Evolutionary conservation across 495 filamentous ascomycete genomes (phyloP).

Genomic region (Aspergillus carlsbadensis): DNA sequence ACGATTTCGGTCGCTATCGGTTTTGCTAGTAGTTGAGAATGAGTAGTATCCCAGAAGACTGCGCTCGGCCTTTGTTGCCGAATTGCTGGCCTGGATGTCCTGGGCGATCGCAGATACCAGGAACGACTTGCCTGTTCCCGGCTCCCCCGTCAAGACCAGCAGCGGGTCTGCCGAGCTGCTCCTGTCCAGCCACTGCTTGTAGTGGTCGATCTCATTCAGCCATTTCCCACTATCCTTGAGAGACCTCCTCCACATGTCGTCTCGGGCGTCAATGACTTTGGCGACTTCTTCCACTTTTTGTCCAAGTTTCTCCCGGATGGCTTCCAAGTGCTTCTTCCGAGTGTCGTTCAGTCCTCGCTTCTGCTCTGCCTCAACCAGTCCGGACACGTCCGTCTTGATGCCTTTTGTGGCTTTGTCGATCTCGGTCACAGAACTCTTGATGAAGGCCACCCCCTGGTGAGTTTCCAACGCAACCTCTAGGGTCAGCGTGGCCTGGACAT

Average conservation of each 20-base stretch:
- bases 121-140: slow-evolving; percentile 22
- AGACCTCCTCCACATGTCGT: slow-evolving; percentile 17
- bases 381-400: slow-evolving; percentile 15
- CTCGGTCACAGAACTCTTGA: slow-evolving; percentile 9
- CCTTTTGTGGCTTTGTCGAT: slow-evolving; percentile 11
- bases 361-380: slow-evolving; percentile 11
- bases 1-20: slow-evolving; percentile 14
- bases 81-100: slow-evolving; percentile 14
- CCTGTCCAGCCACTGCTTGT: slow-evolving; percentile 13
- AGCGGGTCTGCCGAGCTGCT: slow-evolving; percentile 12
- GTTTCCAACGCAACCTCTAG: slow-evolving; percentile 17
- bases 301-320: slow-evolving; percentile 9
- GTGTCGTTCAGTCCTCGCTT: slow-evolving; percentile 11
- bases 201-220: slow-evolving; percentile 11
- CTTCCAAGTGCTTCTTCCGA: slow-evolving; percentile 7
- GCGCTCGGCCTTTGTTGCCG: slow-evolving; percentile 10
- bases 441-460: slow-evolving; percentile 5
- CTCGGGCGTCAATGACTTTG: slow-evolving; percentile 6
- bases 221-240: slow-evolving; percentile 17
- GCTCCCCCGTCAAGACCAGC: slow-evolving; percentile 19
- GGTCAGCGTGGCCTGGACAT: slow-evolving; percentile 15
- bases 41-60: slow-evolving; percentile 21
- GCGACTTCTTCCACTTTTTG: slow-evolving; percentile 8
- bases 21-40: slow-evolving; percentile 19
- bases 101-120: slow-evolving; percentile 19